Percentiles rank a stretch among this genome's conserved stretches.
These are phyloP conservation scores for Eragrostis tef DNA, from an alignment of 202 grass and related monocot species.

Conservation along the genomic window DNA sequence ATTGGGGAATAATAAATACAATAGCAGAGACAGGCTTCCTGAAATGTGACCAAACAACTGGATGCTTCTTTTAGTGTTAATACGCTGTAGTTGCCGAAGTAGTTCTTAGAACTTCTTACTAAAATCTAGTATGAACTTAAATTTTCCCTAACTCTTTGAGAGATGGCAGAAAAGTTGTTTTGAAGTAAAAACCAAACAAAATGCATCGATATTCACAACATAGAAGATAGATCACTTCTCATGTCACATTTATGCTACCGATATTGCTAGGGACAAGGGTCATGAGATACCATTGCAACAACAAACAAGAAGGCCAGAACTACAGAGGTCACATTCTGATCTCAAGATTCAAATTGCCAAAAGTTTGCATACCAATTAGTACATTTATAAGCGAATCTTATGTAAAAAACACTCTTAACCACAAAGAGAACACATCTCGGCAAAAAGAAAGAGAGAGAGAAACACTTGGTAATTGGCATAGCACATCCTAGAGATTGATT, in stretches of 20 bases:
- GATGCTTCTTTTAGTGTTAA: slow-evolving; percentile 18
- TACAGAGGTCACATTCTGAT: neutral
- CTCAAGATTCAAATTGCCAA: neutral
- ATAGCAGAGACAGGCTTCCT: neutral
- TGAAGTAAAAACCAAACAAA: neutral
- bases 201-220: too few species aligned
- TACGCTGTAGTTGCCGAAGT: neutral
- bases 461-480: neutral
- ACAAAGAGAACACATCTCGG: neutral
- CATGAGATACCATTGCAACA: slow-evolving; percentile 13
- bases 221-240: neutral
- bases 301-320: neutral
- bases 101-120: too few species aligned
- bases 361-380: neutral
- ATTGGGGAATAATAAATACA: neutral
- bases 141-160: neutral
- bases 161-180: neutral
- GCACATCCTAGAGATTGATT: slow-evolving; percentile 16
- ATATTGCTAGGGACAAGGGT: neutral
- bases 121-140: neutral
- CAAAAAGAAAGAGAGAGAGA: neutral
- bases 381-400: neutral
- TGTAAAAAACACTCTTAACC: neutral
- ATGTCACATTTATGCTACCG: neutral
- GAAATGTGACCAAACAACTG: slow-evolving; percentile 18